These are phyloP conservation scores for Pseudogymnoascus sp. DNA, from an alignment of 2,329 filamentous ascomycete genomes.

Conservation along the genomic window DNA sequence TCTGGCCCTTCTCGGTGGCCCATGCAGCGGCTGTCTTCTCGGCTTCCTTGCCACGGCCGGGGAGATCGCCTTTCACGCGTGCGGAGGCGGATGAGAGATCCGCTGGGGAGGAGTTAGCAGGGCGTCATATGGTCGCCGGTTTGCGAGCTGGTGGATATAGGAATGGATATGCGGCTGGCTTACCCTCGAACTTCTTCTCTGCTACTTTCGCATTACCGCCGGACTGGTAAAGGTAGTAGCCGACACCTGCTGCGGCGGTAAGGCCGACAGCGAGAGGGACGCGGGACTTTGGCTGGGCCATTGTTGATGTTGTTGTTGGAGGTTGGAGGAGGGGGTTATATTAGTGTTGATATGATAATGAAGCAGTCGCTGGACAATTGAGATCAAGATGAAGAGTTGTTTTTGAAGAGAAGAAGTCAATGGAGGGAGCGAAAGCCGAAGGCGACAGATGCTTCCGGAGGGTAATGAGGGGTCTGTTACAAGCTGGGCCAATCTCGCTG, in stretches of 20 bases:
- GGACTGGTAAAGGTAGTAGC: constrained; percentile 86
- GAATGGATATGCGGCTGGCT: constrained; percentile 25
- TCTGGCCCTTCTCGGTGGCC: constrained; percentile 52
- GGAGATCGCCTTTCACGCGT: constrained; percentile 57
- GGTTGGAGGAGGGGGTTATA: not conserved
- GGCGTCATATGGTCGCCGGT: not conserved
- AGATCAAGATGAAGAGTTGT: constrained; percentile 2
- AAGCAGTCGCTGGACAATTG: not conserved
- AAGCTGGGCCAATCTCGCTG: not conserved
- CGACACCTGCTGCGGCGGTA: constrained; percentile 57
- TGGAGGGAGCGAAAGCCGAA: not conserved
- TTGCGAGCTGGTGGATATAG: not conserved
- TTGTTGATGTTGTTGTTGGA: constrained; percentile 19
- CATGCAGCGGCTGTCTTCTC: constrained; percentile 57
- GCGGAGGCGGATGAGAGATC: constrained; percentile 64
- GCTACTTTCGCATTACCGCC: constrained; percentile 74
- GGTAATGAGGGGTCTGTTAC: constrained; percentile 2
- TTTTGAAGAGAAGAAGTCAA: constrained; percentile 3
- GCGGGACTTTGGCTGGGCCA: constrained; percentile 30
- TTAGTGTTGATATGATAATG: constrained; percentile 10
- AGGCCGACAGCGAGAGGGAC: constrained; percentile 44
- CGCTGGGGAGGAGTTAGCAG: constrained; percentile 40
- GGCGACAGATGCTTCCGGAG: constrained; percentile 4
- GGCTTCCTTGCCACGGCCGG: constrained; percentile 50
- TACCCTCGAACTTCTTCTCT: constrained; percentile 82